Evolutionary conservation across 257 asterid species (phyloP), one percentile per base, ranked within the genome.

Genomic region (Coffea eugenioides): DNA sequence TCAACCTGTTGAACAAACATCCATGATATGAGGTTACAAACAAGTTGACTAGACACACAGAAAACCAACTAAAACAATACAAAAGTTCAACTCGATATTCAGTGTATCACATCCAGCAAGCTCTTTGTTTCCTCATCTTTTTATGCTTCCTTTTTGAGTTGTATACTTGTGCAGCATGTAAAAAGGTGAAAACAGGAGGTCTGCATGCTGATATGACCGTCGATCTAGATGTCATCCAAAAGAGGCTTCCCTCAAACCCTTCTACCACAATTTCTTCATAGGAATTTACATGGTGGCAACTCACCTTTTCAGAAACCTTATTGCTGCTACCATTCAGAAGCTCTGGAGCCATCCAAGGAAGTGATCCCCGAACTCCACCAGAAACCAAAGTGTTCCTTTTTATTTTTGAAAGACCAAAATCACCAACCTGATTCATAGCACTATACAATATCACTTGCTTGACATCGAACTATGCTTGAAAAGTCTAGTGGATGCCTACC

Each of bases 301-400:
- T 10, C 61, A 83, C 86, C 97, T 94, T 94, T 85, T 94, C 98
- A 2, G 98, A 94, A 76, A 94, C 98, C 88, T 89, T 93, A 84
- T 90, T 94, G 68, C 97, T 94, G 91, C 98, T 86, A 31, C 98
- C 98, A 68, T 93, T 94, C 81, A 94, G 82, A 39, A 94, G 83
- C 92, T 94, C 98, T 1, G 98, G 98, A 77, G 98, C 97, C 98
- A 94, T 94, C 97, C 98, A 94, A 34, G 98, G 98, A 79, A 94
- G 98, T 52, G 98, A 92, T 84, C 97, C 98, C 75, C 98, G 87
- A 14, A 94, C 98, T 65, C 98, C 98, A 77, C 97, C 98, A 45
- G 95, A 90, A 71, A 94, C 97, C 90, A 94, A 80, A 18, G 97
- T 94, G 70, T 94, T 94, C 85, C 98, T 93, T 84, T 94, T 94